Conservation (phyloP, 768 basidiomycete species). For the Podaxis sp. region DNA sequence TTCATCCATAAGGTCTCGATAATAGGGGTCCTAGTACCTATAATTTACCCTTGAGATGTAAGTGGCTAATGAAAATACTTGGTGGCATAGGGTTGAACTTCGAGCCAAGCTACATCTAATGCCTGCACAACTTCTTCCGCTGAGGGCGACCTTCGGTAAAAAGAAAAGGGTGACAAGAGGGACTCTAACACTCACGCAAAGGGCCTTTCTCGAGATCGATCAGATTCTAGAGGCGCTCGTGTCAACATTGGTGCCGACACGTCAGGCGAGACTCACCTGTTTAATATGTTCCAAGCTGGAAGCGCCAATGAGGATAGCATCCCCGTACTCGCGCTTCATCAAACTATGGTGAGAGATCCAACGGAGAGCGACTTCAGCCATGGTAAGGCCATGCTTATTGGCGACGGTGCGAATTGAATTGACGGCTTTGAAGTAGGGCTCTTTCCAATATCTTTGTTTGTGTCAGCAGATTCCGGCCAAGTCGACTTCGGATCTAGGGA, state of each 20-base stretch:
- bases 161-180: not conserved
- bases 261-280: slow-evolving; percentile 27
- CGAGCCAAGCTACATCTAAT: slow-evolving; percentile 51
- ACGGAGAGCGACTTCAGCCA: slow-evolving; percentile 56
- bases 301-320: slow-evolving; percentile 62
- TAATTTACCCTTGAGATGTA: not conserved
- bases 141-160: slow-evolving; percentile 13
- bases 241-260: not conserved
- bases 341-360: slow-evolving; percentile 60
- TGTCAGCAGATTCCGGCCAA: not conserved
- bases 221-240: slow-evolving; percentile 34
- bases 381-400: slow-evolving; percentile 42
- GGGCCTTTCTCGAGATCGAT: slow-evolving; percentile 56
- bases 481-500: slow-evolving; percentile 10
- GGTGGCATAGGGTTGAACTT: slow-evolving; percentile 38
- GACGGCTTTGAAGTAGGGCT: slow-evolving; percentile 49
- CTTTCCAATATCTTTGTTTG: slow-evolving; percentile 49
- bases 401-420: slow-evolving; percentile 41
- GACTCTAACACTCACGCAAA: slow-evolving; percentile 33
- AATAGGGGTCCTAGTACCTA: not conserved
- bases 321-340: slow-evolving; percentile 45
- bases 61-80: slow-evolving; percentile 29
- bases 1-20: no score
- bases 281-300: slow-evolving; percentile 56
- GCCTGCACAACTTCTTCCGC: slow-evolving; percentile 50